Evolutionary conservation across 352 stramenopile genomes (phyloP), one percentile per base, ranked within the genome.

Genomic region (Phytophthora colocasiae): DNA sequence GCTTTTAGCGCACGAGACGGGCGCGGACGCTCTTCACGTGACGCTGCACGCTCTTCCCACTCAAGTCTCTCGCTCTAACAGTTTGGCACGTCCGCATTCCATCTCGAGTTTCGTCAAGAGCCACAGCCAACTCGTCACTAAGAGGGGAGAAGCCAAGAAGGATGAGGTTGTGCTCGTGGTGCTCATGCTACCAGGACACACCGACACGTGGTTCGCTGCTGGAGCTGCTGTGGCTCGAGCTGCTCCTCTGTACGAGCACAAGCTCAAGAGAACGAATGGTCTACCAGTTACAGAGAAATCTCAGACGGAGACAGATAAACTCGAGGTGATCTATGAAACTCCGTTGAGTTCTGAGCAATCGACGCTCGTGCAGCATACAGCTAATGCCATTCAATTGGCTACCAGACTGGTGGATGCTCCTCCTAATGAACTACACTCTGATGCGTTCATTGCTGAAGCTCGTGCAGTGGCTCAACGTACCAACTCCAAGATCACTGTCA

Each of bases 401-500:
- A 77, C 82, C 58, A 78, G 88, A 32, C 82, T 99, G 32, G 94
- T 98, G 19, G 93, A 98, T 66, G 88, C 84, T 7, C 92, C 92
- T 27, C 77, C 87, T 12, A 97, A 98, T 66, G 80, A 98, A 61
- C 71, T 99, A 12, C 92, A 97, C 69, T 91, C 93, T 36, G 90
- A 95, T 52, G 78, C 79, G 14, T 97, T 96, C 69, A 83, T 97
- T 15, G 77, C 88, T 46, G 89, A 98, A 61, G 89, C 87, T n/a
- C 62, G 66, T 36, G 78, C 66, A 17, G 78, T 80, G 32, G 83
- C 70, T 41, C 87, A 75, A 47, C 78, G 81, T n/a, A 92, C 94
- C 14, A 83, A 80, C 17, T 67, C 81, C 2, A 78, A 80, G 57
- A 71, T 76, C 19, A 80, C 74, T 39, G 86, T 98, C 45, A 98